Percentiles rank a stretch among this genome's conserved stretches.
Evolutionary conservation across 2,329 filamentous ascomycete genomes (phyloP).

Genomic region (Neoscytalidium dimidiatum): DNA sequence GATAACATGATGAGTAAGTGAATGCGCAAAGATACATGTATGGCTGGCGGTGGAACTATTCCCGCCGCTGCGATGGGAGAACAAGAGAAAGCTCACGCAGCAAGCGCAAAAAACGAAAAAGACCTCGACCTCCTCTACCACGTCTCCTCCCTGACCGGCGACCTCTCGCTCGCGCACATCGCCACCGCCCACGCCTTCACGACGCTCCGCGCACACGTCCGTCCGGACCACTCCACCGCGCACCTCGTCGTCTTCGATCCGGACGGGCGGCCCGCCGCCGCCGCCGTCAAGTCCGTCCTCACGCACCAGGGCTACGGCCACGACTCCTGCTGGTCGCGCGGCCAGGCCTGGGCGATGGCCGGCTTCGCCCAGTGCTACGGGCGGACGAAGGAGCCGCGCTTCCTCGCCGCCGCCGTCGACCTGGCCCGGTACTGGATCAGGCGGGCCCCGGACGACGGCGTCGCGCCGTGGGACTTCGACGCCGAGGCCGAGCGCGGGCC

Average conservation of each 20-base stretch:
- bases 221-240: constrained; percentile 40
- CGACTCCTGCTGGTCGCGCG: constrained; percentile 49
- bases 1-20: constrained; percentile 28
- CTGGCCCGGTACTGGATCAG: constrained; percentile 48
- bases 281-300: constrained; percentile 41
- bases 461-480: constrained; percentile 53
- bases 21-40: no score
- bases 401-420: constrained; percentile 44
- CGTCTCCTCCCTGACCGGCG: constrained; percentile 36
- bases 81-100: constrained; percentile 27
- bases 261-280: no score
- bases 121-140: constrained; percentile 49
- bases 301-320: constrained; percentile 52
- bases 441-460: constrained; percentile 36
- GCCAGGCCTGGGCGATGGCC: constrained; percentile 53
- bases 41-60: no score
- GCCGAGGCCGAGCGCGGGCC: constrained; percentile 36
- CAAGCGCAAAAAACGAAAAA: constrained; percentile 30
- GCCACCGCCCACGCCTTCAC: constrained; percentile 45
- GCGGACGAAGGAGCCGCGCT: constrained; percentile 43
- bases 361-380: constrained; percentile 49
- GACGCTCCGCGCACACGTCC: constrained; percentile 43
- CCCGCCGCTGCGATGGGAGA: background rate
- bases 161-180: constrained; percentile 34
- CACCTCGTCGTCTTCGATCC: constrained; percentile 53